Evolutionary conservation across 129 eudicot genomes (phyloP), one percentile per base, ranked within the genome.

Genomic region (Helichrysum umbraculigerum): DNA sequence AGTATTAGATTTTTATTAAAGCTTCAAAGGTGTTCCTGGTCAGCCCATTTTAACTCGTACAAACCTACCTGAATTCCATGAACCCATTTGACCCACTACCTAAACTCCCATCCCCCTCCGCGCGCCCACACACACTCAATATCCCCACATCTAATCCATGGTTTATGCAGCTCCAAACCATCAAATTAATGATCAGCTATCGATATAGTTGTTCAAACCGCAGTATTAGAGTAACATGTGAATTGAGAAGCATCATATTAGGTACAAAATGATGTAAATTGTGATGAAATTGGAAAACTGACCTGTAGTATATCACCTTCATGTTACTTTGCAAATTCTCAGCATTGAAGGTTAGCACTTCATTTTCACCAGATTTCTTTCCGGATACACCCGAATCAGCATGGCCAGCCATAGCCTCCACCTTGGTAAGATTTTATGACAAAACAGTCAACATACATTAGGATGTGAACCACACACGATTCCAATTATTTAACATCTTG

Each of bases 311-410:
- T 56, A 94, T 82, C 19, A 88, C 84, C 76, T 90, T 94, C 83
- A 86, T 85, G 81, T 94, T 94, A 85, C 89, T 94, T 79, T 85
- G 97, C 89, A 94, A 70, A 74, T 94, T 91, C 74, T 94, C 99
- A 9, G 78, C 90, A 79, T 91, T 94, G 74, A 91, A 85, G 21
- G 85, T 80, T 21, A 93, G 88, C 42, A 87, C 60, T 63, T 88
- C 91, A 71, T 86, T 76, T 62, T 86, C 95, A 66, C 79, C 81
- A 42, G 98, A 83, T 75, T 88, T 88, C 84, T 85, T 85, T 47
- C 75, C 86, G 6, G 91, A 85, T 14, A 47, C 17, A 17, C 54
- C n/a, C n/a, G n/a, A n/a, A n/a, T n/a, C n/a, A n/a, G n/a, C n/a
- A n/a, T n/a, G 88, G 33, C 79, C 88, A 77, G 92, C 95, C 98